Percentiles rank a stretch among this genome's conserved stretches.
These are phyloP conservation scores for Entomophthora muscae DNA, from an alignment of 371 early-diverging fungal species.

Conservation along the genomic window DNA sequence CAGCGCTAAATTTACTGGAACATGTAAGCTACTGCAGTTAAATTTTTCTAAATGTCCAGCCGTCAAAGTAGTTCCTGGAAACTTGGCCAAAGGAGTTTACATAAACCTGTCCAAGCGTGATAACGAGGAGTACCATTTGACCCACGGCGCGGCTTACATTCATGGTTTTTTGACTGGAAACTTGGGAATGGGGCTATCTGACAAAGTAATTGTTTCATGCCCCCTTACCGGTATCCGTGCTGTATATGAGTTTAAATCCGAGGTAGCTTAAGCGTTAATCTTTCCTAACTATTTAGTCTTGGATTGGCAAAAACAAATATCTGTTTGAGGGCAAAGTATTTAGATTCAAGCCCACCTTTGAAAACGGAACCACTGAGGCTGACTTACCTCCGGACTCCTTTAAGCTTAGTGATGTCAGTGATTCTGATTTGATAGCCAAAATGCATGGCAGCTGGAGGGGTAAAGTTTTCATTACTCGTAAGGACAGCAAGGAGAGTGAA, in stretches of 20 bases:
- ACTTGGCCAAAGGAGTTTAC: conserved; percentile 31
- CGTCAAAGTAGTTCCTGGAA: conserved; percentile 26
- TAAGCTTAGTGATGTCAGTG: conserved; percentile 22
- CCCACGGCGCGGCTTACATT: conserved; percentile 23
- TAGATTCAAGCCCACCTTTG: conserved; percentile 23
- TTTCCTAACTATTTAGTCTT: conserved; percentile 13
- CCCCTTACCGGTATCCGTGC: conserved; percentile 21
- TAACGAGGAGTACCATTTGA: conserved; percentile 23
- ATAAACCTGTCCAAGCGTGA: conserved; percentile 23
- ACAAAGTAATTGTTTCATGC: conserved; percentile 21
- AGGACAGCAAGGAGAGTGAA: conserved; percentile 1
- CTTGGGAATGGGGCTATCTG: conserved; percentile 19
- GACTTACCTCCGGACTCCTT: conserved; percentile 15
- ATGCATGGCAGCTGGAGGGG: conserved; percentile 42
- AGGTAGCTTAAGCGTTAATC: conserved; percentile 11
- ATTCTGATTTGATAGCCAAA: conserved; percentile 23
- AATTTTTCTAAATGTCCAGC: conserved; percentile 11
- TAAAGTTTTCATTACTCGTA: conserved; percentile 16
- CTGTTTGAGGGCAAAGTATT: conserved; percentile 27
- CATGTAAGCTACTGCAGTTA: conserved; percentile 14
- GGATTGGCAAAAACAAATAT: conserved; percentile 27
- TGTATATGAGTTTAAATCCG: conserved; percentile 30
- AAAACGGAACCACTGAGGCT: conserved; percentile 12
- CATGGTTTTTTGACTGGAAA: conserved; percentile 27
- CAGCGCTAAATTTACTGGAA: too few species aligned